Base-by-base conservation (phyloP, 1,139 yeast genomes). In the Saccharomyces hybrid region DNA sequence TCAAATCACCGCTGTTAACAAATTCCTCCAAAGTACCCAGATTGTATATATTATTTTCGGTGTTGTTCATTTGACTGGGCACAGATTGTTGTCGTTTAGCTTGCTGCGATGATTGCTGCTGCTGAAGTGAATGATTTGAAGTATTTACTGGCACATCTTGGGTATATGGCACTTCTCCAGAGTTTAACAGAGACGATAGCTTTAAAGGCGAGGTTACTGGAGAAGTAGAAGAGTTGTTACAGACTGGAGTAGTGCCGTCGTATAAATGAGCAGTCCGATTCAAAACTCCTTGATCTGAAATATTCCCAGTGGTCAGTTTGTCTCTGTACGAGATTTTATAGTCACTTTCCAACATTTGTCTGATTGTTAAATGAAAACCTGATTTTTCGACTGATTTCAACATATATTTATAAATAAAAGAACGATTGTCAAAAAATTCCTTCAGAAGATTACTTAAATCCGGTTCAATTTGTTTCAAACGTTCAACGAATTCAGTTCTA, bases 11-110 rank as follows among this genome's bases (percentile, higher is more conserved):
- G 47, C 62, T 61, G 44, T 62, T 60, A 27, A 67, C 59, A 52
- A 68, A 68, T 27, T 68, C 70, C 52, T 66, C 70, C 47, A 68
- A 54, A 3, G 71, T 66, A 13, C 70, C 70, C 38, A 68, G 41
- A 51, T 66, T 63, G 55, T 59, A 66, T 16, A 51, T 25, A 6
- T 26, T 41, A 6, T 42, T 31, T 8, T 47, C 51, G 29, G 38
- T 28, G n/a, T 25, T 34, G 42, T 8, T 16, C 6, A 38, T 16
- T 16, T 38, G 44, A 9, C 8, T 38, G 3, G 25, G 44, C 23
- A 11, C n/a, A 16, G 25, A 8, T 16, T 16, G 44, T 16, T 38
- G 44, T 19, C 44, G 3, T 38, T 38, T 38, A 16, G 25, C 7
- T 9, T 16, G 44, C 44, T 38, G 44, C 13, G 13, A 38, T 19